These are phyloP conservation scores for Arthrobotrys iridis DNA, from an alignment of 2,329 filamentous ascomycete species.

Conservation along the genomic window DNA sequence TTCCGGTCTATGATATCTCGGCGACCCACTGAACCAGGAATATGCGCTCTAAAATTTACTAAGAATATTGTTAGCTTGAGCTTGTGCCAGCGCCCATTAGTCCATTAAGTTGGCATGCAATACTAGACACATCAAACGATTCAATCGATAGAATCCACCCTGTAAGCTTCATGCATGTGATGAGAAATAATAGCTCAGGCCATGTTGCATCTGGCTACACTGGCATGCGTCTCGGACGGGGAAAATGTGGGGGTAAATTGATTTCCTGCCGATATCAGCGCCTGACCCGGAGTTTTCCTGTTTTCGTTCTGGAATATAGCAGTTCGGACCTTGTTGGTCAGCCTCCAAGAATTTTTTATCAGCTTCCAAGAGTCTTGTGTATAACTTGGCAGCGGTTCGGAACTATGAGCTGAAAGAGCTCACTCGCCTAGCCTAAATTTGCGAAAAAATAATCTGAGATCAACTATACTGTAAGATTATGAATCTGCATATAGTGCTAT, in stretches of 20 bases:
- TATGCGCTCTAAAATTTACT: background rate
- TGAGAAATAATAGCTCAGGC: constrained; percentile 5
- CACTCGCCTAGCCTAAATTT: background rate
- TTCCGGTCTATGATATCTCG: background rate
- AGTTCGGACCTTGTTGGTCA: constrained; percentile 8
- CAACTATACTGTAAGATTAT: background rate
- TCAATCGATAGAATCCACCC: background rate
- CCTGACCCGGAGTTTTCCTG: background rate
- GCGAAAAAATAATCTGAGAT: background rate
- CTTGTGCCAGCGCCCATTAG: background rate
- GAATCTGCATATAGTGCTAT: no score
- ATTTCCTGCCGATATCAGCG: background rate
- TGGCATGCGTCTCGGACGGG: constrained; percentile 9
- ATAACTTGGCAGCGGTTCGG: constrained; percentile 15
- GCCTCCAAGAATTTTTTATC: background rate
- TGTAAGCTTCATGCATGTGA: background rate
- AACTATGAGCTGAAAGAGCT: constrained; percentile 11
- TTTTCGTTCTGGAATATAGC: background rate
- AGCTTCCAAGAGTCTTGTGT: constrained; percentile 8
- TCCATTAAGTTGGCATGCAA: no score
- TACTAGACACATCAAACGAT: no score
- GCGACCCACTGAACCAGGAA: background rate
- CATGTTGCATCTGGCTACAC: constrained; percentile 7
- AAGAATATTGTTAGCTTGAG: background rate
- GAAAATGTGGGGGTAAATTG: background rate